Evolutionary conservation across 2,329 filamentous ascomycete genomes (phyloP).

Genomic region (Sarocladium strictum): DNA sequence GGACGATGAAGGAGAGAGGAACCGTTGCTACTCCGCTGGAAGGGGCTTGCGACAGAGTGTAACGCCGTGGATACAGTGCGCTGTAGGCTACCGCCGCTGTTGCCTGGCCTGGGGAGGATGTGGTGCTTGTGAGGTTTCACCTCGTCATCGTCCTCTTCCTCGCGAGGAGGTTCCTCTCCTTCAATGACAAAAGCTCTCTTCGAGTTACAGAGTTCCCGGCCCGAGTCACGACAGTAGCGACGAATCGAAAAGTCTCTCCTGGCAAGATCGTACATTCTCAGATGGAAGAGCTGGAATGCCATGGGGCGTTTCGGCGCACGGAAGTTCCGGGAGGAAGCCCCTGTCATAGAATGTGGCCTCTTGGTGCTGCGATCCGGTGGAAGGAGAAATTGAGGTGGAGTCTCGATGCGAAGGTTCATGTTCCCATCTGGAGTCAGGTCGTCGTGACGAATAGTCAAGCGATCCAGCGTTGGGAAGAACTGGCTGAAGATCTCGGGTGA

Average conservation of each 20-base stretch:
- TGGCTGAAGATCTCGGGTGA: conserved; percentile 76
- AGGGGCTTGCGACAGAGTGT: conserved; percentile 35
- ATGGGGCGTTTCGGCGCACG: conserved; percentile 48
- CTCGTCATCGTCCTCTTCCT: conserved; percentile 1
- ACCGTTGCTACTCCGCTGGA: conserved; percentile 20
- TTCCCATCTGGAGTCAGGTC: conserved; percentile 87
- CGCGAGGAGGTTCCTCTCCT: conserved; percentile 13
- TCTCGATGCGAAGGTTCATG: conserved; percentile 92
- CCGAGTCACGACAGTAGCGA: conserved; percentile 87
- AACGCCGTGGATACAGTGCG: conserved; percentile 44
- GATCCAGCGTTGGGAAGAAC: conserved; percentile 79
- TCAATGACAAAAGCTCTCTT: conserved; percentile 54
- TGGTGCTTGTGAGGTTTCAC: background rate
- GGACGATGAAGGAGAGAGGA: conserved; percentile 8
- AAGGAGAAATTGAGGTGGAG: conserved; percentile 24
- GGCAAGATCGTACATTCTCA: conserved; percentile 88
- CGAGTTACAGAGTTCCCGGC: conserved; percentile 85
- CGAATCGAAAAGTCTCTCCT: conserved; percentile 84
- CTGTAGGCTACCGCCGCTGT: conserved; percentile 31
- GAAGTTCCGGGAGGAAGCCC: conserved; percentile 25
- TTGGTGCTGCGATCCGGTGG: background rate
- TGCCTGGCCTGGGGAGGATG: background rate
- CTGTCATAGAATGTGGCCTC: background rate
- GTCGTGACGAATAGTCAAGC: conserved; percentile 80
- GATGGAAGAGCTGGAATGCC: conserved; percentile 76